A percentile compares a stretch with the other conserved stretches of the same genome.
Evolutionary conservation across 306 rosid species (phyloP).

Genomic region (Citrullus mucosospermus): DNA sequence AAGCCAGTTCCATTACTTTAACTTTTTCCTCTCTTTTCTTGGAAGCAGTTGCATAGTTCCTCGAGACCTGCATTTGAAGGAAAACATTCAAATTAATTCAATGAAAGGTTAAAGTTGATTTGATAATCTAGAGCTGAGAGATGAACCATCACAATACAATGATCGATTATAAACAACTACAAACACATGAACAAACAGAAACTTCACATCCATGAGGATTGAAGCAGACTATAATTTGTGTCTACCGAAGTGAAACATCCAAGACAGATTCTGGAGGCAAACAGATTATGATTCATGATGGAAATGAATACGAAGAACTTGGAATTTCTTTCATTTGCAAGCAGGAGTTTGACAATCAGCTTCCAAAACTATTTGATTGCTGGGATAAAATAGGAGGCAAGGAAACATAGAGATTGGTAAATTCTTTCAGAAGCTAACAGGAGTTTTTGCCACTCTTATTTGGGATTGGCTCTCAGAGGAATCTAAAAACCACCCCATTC

Average conservation of each 20-base stretch:
- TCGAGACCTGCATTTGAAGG: constrained; percentile 41
- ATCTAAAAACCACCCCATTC: neutral
- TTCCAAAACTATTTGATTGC: neutral
- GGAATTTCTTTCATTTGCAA: neutral
- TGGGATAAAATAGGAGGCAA: neutral
- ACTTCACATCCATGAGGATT: neutral
- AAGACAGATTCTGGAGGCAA: neutral
- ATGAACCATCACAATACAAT: neutral
- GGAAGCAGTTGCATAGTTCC: constrained; percentile 41
- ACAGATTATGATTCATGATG: neutral
- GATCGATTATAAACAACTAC: neutral
- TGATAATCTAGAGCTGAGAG: neutral
- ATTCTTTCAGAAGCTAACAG: neutral
- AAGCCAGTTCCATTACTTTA: constrained; percentile 36
- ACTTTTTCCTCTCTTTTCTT: constrained; percentile 40
- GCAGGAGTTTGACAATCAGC: neutral
- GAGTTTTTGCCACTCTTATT: neutral
- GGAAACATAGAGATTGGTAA: neutral
- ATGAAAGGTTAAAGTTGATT: neutral
- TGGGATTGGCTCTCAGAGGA: neutral
- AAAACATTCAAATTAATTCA: neutral
- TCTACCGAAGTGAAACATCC: neutral
- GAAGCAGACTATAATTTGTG: neutral
- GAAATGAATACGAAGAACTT: neutral
- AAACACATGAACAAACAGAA: neutral